Base-by-base conservation (phyloP, 129 eudicot species). In the Pulicaria dysenterica region DNA sequence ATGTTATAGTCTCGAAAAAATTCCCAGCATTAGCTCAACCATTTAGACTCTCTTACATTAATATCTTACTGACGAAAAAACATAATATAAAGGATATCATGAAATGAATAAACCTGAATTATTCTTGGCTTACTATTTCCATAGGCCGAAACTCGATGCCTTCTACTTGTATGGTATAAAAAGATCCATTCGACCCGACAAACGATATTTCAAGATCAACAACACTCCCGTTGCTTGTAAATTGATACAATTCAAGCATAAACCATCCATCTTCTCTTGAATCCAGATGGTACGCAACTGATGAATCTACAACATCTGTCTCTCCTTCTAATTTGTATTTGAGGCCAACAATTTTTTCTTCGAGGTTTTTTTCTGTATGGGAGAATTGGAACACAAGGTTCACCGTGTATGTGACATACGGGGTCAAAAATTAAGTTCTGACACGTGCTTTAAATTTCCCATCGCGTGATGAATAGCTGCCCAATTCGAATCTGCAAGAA, bases 241-340 rank as follows among this genome's bases (percentile, higher is more conserved):
- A 69, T 42, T 69, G 74, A 69, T 14, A 69, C 64, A 69, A 15
- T 69, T 69, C 74, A 5, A 19, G 19, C 40, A n/a, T 15, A 19
- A 2, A 38, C 50, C 14, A 69, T 16, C 74, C 62, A n/a, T n/a
- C n/a, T n/a, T n/a, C n/a, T n/a, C n/a, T n/a, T n/a, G n/a, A n/a
- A n/a, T n/a, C n/a, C n/a, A 39, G 39, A 51, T 53, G 7, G 7
- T 9, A 7, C 17, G 69, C 41, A 14, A 6, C 0, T 9, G 36
- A 63, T n/a, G n/a, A n/a, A n/a, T n/a, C n/a, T n/a, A n/a, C n/a
- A 42, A 1, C 1, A 4, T 16, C 2, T 8, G 37, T 63, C 51
- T 63, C 51, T 37, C 69, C 69, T 40, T 41, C n/a, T 9, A 64
- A 10, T 9, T 7, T 17, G 54, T 64, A 64, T 9, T 5, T 16